Evolutionary conservation across 73 alveolate genomes (phyloP).

Genomic region (Tetrahymena malaccensis): DNA sequence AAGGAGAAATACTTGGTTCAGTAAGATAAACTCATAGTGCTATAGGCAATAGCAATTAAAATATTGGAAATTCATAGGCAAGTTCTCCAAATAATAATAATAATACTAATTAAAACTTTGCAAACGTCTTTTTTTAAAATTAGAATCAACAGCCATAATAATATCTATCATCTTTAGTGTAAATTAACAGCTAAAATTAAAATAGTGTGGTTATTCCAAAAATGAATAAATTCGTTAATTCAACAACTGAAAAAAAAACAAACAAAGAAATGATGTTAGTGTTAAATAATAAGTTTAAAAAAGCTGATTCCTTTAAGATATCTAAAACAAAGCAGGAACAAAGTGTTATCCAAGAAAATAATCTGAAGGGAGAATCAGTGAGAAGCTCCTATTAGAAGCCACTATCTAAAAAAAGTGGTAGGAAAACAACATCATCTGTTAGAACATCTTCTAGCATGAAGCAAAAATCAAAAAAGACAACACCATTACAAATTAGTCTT

Average conservation of each 20-base stretch:
- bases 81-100: background rate
- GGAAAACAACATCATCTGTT: background rate
- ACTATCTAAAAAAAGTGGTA: background rate
- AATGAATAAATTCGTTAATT: background rate
- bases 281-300: background rate
- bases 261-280: background rate
- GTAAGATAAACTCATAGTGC: background rate
- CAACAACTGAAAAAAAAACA: background rate
- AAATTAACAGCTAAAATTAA: background rate
- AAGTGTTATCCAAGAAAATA: background rate
- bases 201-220: background rate
- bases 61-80: background rate
- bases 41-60: background rate
- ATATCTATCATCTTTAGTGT: background rate
- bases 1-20: background rate
- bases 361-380: background rate
- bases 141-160: background rate
- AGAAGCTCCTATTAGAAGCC: background rate
- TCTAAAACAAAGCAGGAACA: background rate
- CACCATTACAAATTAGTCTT: background rate
- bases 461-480: background rate
- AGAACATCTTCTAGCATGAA: background rate
- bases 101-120: background rate
- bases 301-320: background rate
- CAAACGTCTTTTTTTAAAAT: background rate